Evolutionary conservation across 2,329 filamentous ascomycete genomes (phyloP).

Genomic region (Metarhizium humberi): DNA sequence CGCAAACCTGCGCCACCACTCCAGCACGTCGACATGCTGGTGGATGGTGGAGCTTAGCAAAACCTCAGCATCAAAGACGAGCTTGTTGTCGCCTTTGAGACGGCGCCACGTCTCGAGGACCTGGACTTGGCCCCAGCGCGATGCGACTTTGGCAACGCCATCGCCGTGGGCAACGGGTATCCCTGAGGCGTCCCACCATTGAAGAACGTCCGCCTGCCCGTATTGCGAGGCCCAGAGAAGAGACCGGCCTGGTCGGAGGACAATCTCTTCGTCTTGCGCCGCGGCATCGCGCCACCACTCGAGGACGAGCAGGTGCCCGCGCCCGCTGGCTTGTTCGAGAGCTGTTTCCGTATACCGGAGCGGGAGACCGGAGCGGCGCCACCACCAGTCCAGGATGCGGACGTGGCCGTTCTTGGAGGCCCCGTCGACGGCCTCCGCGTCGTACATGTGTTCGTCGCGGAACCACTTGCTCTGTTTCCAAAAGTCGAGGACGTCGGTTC

Average conservation of each 20-base stretch:
- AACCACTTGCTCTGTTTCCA: constrained; percentile 81
- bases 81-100: constrained; percentile 52
- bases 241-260: constrained; percentile 73
- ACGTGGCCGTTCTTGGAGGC: constrained; percentile 81
- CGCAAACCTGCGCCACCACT: constrained; percentile 80
- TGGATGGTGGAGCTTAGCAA: constrained; percentile 82
- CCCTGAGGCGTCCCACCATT: constrained; percentile 80
- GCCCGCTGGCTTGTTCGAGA: constrained; percentile 76
- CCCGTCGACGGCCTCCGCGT: constrained; percentile 74
- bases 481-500: constrained; percentile 78
- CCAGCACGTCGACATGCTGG: constrained; percentile 72
- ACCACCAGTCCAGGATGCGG: constrained; percentile 87
- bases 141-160: constrained; percentile 74
- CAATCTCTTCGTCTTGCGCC: constrained; percentile 45
- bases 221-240: constrained; percentile 78
- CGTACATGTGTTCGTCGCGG: constrained; percentile 71
- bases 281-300: constrained; percentile 85
- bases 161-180: constrained; percentile 75
- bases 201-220: constrained; percentile 66
- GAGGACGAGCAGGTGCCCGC: constrained; percentile 76
- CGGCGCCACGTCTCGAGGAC: constrained; percentile 75
- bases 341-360: constrained; percentile 81
- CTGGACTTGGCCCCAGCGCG: constrained; percentile 72
- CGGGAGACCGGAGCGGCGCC: constrained; percentile 63
- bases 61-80: constrained; percentile 76